Base-by-base conservation (phyloP, 768 basidiomycete genomes). In the Mycena alexandri region DNA sequence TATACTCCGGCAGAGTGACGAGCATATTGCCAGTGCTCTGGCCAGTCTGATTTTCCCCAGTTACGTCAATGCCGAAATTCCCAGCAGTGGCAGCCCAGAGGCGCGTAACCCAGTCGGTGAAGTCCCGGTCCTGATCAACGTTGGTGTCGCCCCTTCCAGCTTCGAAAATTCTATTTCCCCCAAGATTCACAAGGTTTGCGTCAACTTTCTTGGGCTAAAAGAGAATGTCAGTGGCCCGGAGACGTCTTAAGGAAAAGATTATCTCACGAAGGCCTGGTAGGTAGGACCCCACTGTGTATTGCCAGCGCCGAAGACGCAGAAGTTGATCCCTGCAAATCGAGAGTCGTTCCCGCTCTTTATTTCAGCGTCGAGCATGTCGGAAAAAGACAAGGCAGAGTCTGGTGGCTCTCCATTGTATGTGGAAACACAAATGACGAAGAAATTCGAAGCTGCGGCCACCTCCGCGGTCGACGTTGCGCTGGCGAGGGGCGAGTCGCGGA, bases 321-420 rank as follows among this genome's bases (percentile, higher is more conserved):
- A 69, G 51, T 69, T 69, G n/a, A 69, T 65, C 0, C 68, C 68
- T 1, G 63, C 17, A 24, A 69, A 69, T 7, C 63, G 58, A 3
- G 56, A 25, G 8, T 17, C 22, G 9, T 69, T 57, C 7, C 58
- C 63, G 5, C 58, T 46, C 43, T 57, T 65, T 47, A 69, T 69
- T 33, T 65, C 68, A 54, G 5, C 22, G n/a, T 69, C 68, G 33
- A 69, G 33, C 46, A 51, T 52, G 8, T 69, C 68, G 17, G 63
- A 61, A 21, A 69, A 69, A 3, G 52, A 21, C 22, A 69, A 42
- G 22, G 68, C 68, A 1, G 63, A 17, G 19, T 65, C 68, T 2
- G 68, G 63, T 1, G 68, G 68, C 50, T 70, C 68, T 41, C 68
- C 68, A 19, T 70, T 70, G 34, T 70, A 70, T 21, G 68, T 70